A percentile compares a stretch with the other conserved stretches of the same genome.
Evolutionary conservation across 73 alveolate genomes (phyloP).

Genomic region (Paramecium sexaurelia): DNA sequence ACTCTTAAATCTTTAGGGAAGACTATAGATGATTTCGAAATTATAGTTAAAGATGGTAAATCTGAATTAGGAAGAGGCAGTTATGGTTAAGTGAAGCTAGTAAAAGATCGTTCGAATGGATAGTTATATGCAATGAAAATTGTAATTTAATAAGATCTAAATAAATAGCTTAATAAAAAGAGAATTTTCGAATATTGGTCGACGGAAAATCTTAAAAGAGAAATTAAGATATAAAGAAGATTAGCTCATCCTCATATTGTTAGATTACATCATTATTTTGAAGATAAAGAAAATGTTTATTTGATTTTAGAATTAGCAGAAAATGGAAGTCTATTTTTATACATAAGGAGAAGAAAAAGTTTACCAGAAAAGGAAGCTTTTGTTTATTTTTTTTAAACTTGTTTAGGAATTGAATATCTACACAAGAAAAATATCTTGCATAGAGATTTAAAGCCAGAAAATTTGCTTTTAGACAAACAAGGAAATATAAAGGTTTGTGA

Average conservation of each 20-base stretch:
- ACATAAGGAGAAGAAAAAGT: slow-evolving; percentile 55
- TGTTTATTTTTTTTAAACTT: slow-evolving; percentile 69
- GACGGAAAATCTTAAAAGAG: slow-evolving; percentile 73
- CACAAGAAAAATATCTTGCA: slow-evolving; percentile 71
- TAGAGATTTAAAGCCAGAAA: slow-evolving; percentile 77
- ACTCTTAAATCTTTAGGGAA: background rate
- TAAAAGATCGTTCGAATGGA: slow-evolving; percentile 55
- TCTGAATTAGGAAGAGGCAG: slow-evolving; percentile 58
- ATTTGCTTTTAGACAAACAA: slow-evolving; percentile 19
- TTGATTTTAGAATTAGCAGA: slow-evolving; percentile 82
- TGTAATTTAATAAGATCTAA: background rate
- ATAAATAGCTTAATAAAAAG: slow-evolving; percentile 45
- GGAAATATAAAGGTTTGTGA: slow-evolving; percentile 89
- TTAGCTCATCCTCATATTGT: slow-evolving; percentile 89
- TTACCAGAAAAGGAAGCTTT: slow-evolving; percentile 73
- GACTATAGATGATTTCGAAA: slow-evolving; percentile 21
- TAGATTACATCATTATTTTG: slow-evolving; percentile 86
- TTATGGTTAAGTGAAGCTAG: slow-evolving; percentile 67
- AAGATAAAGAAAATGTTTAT: slow-evolving; percentile 87
- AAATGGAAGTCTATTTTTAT: slow-evolving; percentile 69
- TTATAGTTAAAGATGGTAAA: slow-evolving; percentile 53
- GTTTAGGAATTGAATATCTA: slow-evolving; percentile 69
- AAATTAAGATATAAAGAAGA: slow-evolving; percentile 92
- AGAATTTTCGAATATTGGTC: slow-evolving; percentile 63
- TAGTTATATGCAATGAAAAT: slow-evolving; percentile 65